Evolutionary conservation across 352 stramenopile genomes (phyloP), one percentile per base, ranked within the genome.

Genomic region (Phytopythium montanum): DNA sequence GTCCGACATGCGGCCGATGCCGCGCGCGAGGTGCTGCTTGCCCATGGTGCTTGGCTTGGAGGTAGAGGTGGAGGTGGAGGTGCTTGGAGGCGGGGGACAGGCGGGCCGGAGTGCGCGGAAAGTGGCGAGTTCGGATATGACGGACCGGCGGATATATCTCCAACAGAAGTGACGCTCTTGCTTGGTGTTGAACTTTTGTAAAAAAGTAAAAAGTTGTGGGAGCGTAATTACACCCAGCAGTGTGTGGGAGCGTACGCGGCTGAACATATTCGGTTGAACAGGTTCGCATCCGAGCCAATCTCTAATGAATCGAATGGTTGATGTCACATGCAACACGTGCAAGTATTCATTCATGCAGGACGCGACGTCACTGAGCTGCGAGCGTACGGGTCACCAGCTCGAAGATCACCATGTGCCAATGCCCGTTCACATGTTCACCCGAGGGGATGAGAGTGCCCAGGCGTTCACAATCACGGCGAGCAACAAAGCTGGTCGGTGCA

Each of bases 1-100:
- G 50, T 95, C 75, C 51, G 87, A 85, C 80, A 94, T 91, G 74
- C 86, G 83, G 59, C 87, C 82, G 55, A 94, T 75, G 72, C 86
- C 80, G 54, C 84, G 81, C 34, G 74, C 72, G 63, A 93, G 65
- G 64, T 91, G 73, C 49, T 86, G 69, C 73, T 90, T 88, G 71
- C 63, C 75, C 76, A 90, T 90, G 31, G 23, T 73, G 49, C 34
- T 41, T 51, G 45, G 46, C n/a, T n/a, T n/a, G n/a, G n/a, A n/a
- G n/a, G n/a, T n/a, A n/a, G n/a, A n/a, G n/a, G n/a, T n/a, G n/a
- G n/a, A 12, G 42, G n/a, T n/a, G 41, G 29, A 45, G 34, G 50
- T 26, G 44, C 45, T 33, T 52, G 13, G 28, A 25, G 41, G n/a
- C 10, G 12, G 19, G 29, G 33, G 44, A 34, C 42, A 21, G 49